Percentiles rank a stretch among this genome's conserved stretches.
phyloP scores from a whole-genome alignment of 140 eudicot species.

The Senecio squalidus region DNA sequence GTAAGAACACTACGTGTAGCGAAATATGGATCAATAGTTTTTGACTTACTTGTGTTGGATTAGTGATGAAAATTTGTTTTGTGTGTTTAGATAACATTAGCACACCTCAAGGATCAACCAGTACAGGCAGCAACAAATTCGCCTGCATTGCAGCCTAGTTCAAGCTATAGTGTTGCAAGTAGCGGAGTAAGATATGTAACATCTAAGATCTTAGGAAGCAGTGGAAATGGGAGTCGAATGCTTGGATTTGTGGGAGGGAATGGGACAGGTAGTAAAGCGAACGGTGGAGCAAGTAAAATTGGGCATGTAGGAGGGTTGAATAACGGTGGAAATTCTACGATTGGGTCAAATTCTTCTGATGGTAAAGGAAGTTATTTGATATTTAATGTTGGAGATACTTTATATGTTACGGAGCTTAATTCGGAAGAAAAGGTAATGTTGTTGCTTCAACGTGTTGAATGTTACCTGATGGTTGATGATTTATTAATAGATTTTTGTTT shows the following conservation, averaged over 20 bases:
- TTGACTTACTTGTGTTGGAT: neutral
- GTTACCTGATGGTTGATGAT: neutral
- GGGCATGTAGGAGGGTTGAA: conserved; percentile 31
- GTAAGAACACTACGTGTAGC: too few relatives aligned
- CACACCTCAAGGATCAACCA: conserved; percentile 69
- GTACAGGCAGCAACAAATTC: conserved; percentile 29
- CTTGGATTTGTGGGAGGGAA: conserved; percentile 80
- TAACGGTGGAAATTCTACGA: conserved; percentile 35
- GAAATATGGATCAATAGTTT: neutral
- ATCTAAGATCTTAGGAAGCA: conserved; percentile 66
- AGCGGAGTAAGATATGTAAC: conserved; percentile 84
- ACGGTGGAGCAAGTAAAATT: conserved; percentile 36
- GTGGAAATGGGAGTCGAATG: conserved; percentile 63
- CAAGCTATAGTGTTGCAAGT: conserved; percentile 59
- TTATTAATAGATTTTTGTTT: neutral
- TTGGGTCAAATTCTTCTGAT: conserved; percentile 48
- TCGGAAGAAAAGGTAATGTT: conserved; percentile 73
- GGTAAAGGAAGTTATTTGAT: conserved; percentile 77
- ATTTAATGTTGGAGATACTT: conserved; percentile 77
- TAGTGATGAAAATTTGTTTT: conserved; percentile 8
- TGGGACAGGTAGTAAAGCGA: conserved; percentile 33
- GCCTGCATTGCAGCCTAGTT: conserved; percentile 40
- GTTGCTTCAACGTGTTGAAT: neutral
- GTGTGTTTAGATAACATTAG: conserved; percentile 58
- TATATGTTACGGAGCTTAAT: conserved; percentile 62